Evolutionary conservation across 129 eudicot species (phyloP), one percentile per base, ranked within the genome.

Genomic region (Artemisia argyi): DNA sequence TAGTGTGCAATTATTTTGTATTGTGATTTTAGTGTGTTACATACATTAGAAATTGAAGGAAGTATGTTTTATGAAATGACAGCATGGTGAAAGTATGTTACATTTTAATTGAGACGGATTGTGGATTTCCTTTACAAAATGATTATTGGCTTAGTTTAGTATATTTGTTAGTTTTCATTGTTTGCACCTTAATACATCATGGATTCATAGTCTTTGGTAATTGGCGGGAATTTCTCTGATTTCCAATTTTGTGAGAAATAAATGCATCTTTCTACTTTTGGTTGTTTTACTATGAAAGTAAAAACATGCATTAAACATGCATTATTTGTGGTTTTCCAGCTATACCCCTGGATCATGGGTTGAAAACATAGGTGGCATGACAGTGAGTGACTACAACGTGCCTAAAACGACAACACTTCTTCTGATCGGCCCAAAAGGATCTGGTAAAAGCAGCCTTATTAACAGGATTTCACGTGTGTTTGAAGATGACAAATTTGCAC

Each of bases 391-490:
- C 66, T 81, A 50, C 71, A 65, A 69, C 18, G 79, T 87, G 32
- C 98, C 98, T 70, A 72, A 82, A 69, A 85, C 86, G 15, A 76
- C 90, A 32, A 52, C 90, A 18, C 84, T 92, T 65, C 79, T 92
- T 46, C 55, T 92, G 60, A 66, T 89, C 22, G 98, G 98, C 65
- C 95, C 88, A 66, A 84, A 80, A 79, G 94, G 90, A 78, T 92
- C 96, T 22, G 96, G 98, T 15, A 92, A 92, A 81, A 92, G 96
- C 76, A 89, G 95, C 70, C 91, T 92, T 58, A 39, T 92, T 8
- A 92, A 92, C 84, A 79, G 81, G 73, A 87, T 92, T 17, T 89
- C 92, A 22, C 78, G 83, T 61, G 87, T 82, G 61, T 81, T 92
- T 69, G 98, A 87, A 73, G 87, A 81, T 61, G 92, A 87, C 75